Evolutionary conservation across 2,329 filamentous ascomycete species (phyloP).

Genomic region (Aspergillus viridinutans): DNA sequence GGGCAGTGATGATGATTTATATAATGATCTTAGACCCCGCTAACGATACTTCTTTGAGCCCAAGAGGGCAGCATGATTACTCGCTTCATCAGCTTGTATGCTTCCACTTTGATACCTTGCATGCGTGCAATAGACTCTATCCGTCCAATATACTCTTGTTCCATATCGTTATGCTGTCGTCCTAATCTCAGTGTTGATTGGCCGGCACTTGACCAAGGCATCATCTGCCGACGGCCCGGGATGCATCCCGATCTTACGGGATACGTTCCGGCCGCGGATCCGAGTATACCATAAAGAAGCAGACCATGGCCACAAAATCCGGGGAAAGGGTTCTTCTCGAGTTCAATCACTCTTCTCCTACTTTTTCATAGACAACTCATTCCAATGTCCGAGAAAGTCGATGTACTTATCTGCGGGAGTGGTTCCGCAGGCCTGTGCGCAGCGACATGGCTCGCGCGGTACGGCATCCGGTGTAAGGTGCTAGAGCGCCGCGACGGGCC

Average conservation of each 20-base stretch:
- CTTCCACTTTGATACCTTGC: background rate
- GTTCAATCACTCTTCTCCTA: background rate
- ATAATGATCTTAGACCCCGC: slow-evolving; percentile 34
- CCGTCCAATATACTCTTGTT: background rate
- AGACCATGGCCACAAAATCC: background rate
- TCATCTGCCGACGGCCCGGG: background rate
- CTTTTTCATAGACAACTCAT: background rate
- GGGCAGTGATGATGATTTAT: slow-evolving; percentile 25
- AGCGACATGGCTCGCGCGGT: slow-evolving; percentile 57
- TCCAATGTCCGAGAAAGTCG: slow-evolving; percentile 27
- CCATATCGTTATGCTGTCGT: background rate
- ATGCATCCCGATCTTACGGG: slow-evolving; percentile 1
- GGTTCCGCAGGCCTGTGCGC: slow-evolving; percentile 61
- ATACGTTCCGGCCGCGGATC: slow-evolving; percentile 5
- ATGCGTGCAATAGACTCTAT: background rate
- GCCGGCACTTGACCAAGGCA: background rate
- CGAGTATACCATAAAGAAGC: background rate
- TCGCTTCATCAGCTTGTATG: background rate
- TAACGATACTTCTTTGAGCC: slow-evolving; percentile 23
- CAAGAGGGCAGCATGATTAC: background rate
- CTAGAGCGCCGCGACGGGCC: slow-evolving; percentile 55
- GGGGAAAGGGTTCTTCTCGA: background rate
- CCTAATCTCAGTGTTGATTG: background rate
- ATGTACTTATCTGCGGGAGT: slow-evolving; percentile 59
- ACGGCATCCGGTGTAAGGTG: slow-evolving; percentile 54